Evolutionary conservation across 305 asterid species (phyloP), one percentile per base, ranked within the genome.

Genomic region (Fraxinus platypoda): DNA sequence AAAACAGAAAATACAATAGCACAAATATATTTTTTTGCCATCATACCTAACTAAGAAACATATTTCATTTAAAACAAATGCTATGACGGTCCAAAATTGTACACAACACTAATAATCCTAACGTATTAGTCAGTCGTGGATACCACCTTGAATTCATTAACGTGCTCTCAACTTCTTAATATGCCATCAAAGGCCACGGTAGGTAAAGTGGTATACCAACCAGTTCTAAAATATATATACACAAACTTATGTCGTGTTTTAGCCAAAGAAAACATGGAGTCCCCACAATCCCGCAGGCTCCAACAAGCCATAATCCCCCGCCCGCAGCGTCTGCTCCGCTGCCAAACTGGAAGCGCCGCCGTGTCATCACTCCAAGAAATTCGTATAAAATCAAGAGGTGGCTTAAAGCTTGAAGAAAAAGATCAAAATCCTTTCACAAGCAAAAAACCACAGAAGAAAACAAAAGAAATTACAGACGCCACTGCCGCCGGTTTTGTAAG

Each of bases 311-410:
- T 28, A 17, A 74, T 64, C 7, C 84, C 66, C 77, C 76, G 84
- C 49, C 70, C 79, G 43, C 25, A 70, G 64, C 80, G 78, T 84
- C 72, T 68, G 79, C 31, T 79, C 30, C 87, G 91, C 33, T 85
- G 91, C 91, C 85, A 81, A 81, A 93, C 91, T 81, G 85, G 86
- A 30, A 78, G 78, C 49, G 38, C 83, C 1, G 78, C 81, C 21
- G 8, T 25, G 11, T 80, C 82, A 13, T 9, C 83, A 5, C 34
- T 33, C 30, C 75, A 70, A 0, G 59, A 87, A 52, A 6, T 7
- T 43, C 83, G 2, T 41, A n/a, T 76, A 82, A 21, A n/a, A 19
- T 79, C 84, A 35, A 49, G 15, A 72, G 38, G 19, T 57, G 26
- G 26, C 26, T 4, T 81, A 19, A 82, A 86, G 11, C 68, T 8